Conservation (phyloP, 495 filamentous ascomycete species). For the Bathelium albidoporum region DNA sequence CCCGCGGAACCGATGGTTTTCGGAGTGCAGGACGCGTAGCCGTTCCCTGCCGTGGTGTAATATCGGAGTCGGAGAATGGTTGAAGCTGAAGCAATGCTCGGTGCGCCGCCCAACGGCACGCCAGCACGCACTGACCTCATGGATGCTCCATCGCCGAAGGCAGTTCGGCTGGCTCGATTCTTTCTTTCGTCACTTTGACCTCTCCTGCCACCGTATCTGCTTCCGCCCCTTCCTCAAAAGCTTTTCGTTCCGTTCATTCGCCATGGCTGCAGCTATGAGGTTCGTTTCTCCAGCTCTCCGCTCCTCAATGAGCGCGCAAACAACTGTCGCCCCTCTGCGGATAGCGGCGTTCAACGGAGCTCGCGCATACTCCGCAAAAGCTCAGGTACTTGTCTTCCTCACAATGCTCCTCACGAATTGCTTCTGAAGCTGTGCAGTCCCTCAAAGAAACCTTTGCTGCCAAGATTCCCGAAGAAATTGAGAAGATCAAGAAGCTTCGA, state of each 20-base stretch:
- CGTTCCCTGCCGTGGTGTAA: not conserved
- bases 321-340: slow-evolving; percentile 47
- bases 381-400: slow-evolving; percentile 52
- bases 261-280: slow-evolving; percentile 73
- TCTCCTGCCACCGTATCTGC: not conserved
- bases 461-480: slow-evolving; percentile 86
- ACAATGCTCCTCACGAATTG: slow-evolving; percentile 7
- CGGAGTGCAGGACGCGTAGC: no score
- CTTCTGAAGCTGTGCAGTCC: slow-evolving; percentile 48
- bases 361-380: slow-evolving; percentile 80
- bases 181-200: slow-evolving; percentile 2
- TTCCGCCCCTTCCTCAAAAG: slow-evolving; percentile 5
- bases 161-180: not conserved
- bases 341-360: slow-evolving; percentile 68
- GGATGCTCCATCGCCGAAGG: not conserved
- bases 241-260: slow-evolving; percentile 28
- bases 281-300: slow-evolving; percentile 66
- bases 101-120: not conserved
- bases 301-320: slow-evolving; percentile 47
- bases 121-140: slow-evolving; percentile 1
- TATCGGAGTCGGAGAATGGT: not conserved
- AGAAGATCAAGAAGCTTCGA: slow-evolving; percentile 95
- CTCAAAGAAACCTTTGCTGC: slow-evolving; percentile 98
- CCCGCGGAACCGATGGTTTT: not conserved
- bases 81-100: not conserved